Base-by-base conservation (phyloP, 352 stramenopile species). In the Plasmopara viticola region DNA sequence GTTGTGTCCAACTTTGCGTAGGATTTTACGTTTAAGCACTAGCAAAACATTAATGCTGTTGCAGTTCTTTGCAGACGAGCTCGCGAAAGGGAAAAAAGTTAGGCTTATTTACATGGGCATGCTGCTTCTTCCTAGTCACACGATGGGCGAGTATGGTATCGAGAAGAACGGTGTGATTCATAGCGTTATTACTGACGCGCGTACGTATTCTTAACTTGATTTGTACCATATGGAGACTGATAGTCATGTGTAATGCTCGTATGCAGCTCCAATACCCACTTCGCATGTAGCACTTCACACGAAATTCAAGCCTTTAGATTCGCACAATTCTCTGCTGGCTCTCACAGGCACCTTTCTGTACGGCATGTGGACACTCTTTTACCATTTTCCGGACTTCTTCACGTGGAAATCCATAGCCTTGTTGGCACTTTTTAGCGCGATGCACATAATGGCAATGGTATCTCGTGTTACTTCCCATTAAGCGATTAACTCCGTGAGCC, bases 21-120 rank as follows among this genome's bases (percentile, higher is more conserved):
- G 20, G 20, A 3, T 25, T 25, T 25, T 25, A 25, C 20, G 1
- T 25, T 25, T 25, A 25, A 3, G 2, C 5, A 18, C 7, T 18
- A 41, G n/a, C n/a, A 17, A 4, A 41, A 18, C 37, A 18, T 41
- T 41, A 18, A 41, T 51, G 17, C 9, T 43, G 30, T 34, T 66
- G 34, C 30, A 91, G 75, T 89, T 89, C 49, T 91, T 89, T 40
- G 61, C 68, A 0, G 62, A 82, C 7, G 76, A 74, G 31, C 50
- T 85, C 5, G 64, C 62, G 0, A 62, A 71, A 35, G 66, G 60
- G 15, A 87, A 86, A 51, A 84, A 82, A 30, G 70, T 91, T 28
- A 70, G 80, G 1, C 51, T 89, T 18, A 89, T 91, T 58, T 88
- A 89, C 66, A 87, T 87, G 80, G 78, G 78, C 2, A 87, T 91